Conservation (phyloP, 495 filamentous ascomycete genomes). For the Aspergillus sparsus region DNA sequence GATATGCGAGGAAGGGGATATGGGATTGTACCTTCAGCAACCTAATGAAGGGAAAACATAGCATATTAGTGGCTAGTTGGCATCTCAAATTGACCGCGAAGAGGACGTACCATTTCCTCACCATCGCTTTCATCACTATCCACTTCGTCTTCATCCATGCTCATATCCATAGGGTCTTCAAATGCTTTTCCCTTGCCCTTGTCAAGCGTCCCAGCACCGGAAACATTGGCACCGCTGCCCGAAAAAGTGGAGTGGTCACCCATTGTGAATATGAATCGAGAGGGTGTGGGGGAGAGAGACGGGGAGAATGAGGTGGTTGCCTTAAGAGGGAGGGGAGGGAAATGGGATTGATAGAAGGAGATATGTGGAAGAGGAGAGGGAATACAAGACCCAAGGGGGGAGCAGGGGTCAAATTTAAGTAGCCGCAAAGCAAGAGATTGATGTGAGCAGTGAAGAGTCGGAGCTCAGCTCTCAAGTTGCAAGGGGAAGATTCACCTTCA, state of each 20-base stretch:
- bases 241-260: conserved; percentile 36
- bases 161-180: conserved; percentile 57
- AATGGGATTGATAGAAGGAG: not conserved
- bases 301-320: not conserved
- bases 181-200: conserved; percentile 64
- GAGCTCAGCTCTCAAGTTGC: conserved; percentile 15
- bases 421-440: conserved; percentile 1
- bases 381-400: not conserved
- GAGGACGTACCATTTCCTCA: conserved; percentile 58
- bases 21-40: conserved; percentile 35
- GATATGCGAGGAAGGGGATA: too few species aligned
- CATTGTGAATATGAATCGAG: conserved; percentile 32
- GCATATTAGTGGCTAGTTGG: not conserved
- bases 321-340: conserved; percentile 3
- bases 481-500: conserved; percentile 22
- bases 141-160: conserved; percentile 65
- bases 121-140: conserved; percentile 67
- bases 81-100: not conserved
- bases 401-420: conserved; percentile 7
- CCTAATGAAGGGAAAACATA: conserved; percentile 24
- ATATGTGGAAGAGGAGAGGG: not conserved
- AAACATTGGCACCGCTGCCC: conserved; percentile 35
- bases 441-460: conserved; percentile 3
- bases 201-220: conserved; percentile 40
- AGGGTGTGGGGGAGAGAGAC: conserved; percentile 8